Evolutionary conservation across 768 basidiomycete species (phyloP).

Genomic region (Lentinula aciculospora): DNA sequence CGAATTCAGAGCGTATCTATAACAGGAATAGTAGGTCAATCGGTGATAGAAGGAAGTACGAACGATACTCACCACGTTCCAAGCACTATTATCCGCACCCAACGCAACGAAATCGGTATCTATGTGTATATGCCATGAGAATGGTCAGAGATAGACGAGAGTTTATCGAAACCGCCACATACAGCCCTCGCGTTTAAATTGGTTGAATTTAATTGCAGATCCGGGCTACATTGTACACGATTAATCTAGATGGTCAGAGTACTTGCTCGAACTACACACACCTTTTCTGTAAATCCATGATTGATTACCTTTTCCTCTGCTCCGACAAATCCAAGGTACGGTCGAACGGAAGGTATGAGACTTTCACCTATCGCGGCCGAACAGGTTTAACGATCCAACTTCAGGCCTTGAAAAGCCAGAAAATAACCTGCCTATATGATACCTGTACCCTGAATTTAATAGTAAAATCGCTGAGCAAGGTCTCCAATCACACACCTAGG

Average conservation of each 20-base stretch:
- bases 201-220: slow-evolving; percentile 59
- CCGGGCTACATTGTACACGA: slow-evolving; percentile 36
- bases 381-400: not conserved
- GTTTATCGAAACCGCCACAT: slow-evolving; percentile 17
- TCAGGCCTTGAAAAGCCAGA: not conserved
- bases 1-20: slow-evolving; percentile 57
- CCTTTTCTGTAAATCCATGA: slow-evolving; percentile 50
- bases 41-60: not conserved
- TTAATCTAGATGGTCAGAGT: slow-evolving; percentile 3
- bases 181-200: slow-evolving; percentile 63
- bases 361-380: slow-evolving; percentile 58
- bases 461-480: no score
- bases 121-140: slow-evolving; percentile 14
- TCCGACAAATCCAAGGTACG: slow-evolving; percentile 53
- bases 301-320: slow-evolving; percentile 45
- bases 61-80: slow-evolving; percentile 48
- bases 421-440: not conserved
- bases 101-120: slow-evolving; percentile 58
- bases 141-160: not conserved
- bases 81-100: slow-evolving; percentile 48
- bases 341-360: slow-evolving; percentile 55
- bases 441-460: slow-evolving; percentile 12
- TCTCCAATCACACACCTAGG: slow-evolving; percentile 15
- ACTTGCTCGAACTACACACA: slow-evolving; percentile 12
- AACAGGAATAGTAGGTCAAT: not conserved